Percentiles rank a stretch among this genome's conserved stretches.
Evolutionary conservation across 1,284 basidiomycete genomes (phyloP).

Genomic region (Boletus sp.): DNA sequence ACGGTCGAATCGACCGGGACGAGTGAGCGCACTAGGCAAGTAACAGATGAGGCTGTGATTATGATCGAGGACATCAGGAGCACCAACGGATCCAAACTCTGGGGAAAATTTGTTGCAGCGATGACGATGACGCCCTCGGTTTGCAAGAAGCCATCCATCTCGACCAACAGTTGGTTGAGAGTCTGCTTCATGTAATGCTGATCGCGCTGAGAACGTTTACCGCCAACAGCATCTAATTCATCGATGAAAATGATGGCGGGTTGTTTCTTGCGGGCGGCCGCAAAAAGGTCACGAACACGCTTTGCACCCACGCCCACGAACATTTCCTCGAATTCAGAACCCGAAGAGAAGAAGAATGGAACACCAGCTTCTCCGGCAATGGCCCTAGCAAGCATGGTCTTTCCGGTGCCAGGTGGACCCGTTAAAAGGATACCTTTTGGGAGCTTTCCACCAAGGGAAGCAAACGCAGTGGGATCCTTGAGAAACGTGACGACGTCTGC

Average conservation of each 20-base stretch:
- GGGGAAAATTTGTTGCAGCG: slow-evolving; percentile 93
- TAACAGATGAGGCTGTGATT: slow-evolving; percentile 15
- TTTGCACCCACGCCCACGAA: slow-evolving; percentile 96
- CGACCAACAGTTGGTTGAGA: slow-evolving; percentile 89
- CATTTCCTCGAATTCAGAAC: slow-evolving; percentile 97
- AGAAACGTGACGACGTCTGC: slow-evolving; percentile 92
- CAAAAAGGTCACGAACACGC: slow-evolving; percentile 93
- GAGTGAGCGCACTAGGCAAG: slow-evolving; percentile 72
- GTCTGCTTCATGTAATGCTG: slow-evolving; percentile 90
- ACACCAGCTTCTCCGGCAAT: slow-evolving; percentile 97
- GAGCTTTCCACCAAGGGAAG: slow-evolving; percentile 84
- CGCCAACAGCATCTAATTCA: slow-evolving; percentile 89
- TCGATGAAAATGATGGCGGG: slow-evolving; percentile 96
- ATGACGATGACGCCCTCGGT: slow-evolving; percentile 90
- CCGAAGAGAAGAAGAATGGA: slow-evolving; percentile 85
- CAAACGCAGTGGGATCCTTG: slow-evolving; percentile 85
- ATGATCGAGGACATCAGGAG: slow-evolving; percentile 3
- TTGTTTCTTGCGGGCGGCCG: slow-evolving; percentile 90
- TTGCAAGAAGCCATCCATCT: slow-evolving; percentile 93
- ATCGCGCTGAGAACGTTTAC: slow-evolving; percentile 86
- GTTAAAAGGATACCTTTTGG: slow-evolving; percentile 91
- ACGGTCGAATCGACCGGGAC: slow-evolving; percentile 92
- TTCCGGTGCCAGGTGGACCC: slow-evolving; percentile 90
- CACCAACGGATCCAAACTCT: slow-evolving; percentile 80
- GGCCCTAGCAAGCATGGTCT: slow-evolving; percentile 93